Evolutionary conservation across 805 yeast species (phyloP).

Genomic region (Jamesozyma lodderae): DNA sequence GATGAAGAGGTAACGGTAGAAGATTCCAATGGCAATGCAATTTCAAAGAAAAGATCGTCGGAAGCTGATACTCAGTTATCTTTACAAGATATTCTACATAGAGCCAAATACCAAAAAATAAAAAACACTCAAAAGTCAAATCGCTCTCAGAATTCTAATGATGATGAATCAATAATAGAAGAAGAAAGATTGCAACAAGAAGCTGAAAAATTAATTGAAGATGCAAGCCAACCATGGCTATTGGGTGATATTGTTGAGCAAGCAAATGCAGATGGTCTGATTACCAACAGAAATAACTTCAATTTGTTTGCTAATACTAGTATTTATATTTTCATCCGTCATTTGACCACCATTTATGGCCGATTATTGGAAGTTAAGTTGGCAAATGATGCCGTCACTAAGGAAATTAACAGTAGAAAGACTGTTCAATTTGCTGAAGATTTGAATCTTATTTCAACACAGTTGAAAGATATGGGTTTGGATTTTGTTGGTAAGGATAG

Average conservation of each 20-base stretch:
- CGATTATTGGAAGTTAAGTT: constrained; percentile 71
- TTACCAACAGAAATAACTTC: constrained; percentile 42
- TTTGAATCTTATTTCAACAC: constrained; percentile 70
- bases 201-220: constrained; percentile 23
- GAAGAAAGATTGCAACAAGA: constrained; percentile 28
- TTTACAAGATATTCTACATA: constrained; percentile 20
- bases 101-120: constrained; percentile 35
- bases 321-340: constrained; percentile 82
- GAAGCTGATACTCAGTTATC: constrained; percentile 14
- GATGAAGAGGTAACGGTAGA: constrained; percentile 14
- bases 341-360: constrained; percentile 69
- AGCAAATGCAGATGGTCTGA: constrained; percentile 24
- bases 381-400: constrained; percentile 59
- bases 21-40: constrained; percentile 12
- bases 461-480: constrained; percentile 72
- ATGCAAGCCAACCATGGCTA: constrained; percentile 29
- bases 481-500: constrained; percentile 60
- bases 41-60: constrained; percentile 27
- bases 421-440: constrained; percentile 77
- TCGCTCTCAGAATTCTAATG: constrained; percentile 9
- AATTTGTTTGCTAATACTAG: constrained; percentile 85
- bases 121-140: constrained; percentile 11
- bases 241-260: constrained; percentile 28
- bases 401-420: constrained; percentile 56
- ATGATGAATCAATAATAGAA: constrained; percentile 18